Conservation (phyloP, 176 grass and related monocot genomes). For the Eleusine indica region DNA sequence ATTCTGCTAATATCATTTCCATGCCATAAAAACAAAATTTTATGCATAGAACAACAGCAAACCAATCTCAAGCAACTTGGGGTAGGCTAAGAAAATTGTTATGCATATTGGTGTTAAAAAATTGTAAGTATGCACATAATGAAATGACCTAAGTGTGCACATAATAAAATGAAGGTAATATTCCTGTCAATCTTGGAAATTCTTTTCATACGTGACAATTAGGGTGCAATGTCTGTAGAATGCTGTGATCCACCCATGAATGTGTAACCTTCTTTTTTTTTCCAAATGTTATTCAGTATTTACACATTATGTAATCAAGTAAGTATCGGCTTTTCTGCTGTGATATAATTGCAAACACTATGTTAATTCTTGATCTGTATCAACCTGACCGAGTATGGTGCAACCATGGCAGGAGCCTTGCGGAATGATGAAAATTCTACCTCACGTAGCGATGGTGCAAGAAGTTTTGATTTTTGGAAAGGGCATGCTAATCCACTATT, state of each 20-base stretch:
- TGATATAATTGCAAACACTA: constrained; percentile 25
- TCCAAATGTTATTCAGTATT: neutral
- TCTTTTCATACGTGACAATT: constrained; percentile 5
- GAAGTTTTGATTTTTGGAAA: constrained; percentile 77
- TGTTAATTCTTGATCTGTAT: constrained; percentile 26
- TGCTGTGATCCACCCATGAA: constrained; percentile 7
- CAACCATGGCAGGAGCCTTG: constrained; percentile 41
- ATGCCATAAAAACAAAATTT: constrained; percentile 1
- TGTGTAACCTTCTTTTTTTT: neutral
- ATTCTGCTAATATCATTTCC: neutral
- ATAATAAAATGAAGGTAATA: neutral
- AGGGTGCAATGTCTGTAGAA: constrained; percentile 28
- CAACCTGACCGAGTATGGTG: constrained; percentile 32
- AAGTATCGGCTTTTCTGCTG: neutral
- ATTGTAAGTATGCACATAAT: neutral
- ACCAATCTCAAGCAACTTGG: too few relatives aligned
- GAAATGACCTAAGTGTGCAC: neutral
- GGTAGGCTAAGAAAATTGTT: too few relatives aligned
- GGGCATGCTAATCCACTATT: constrained; percentile 59
- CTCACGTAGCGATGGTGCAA: constrained; percentile 55
- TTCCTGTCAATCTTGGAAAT: constrained; percentile 12
- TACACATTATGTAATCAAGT: neutral
- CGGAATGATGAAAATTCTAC: constrained; percentile 56
- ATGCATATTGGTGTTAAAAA: neutral
- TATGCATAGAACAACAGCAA: neutral